These are phyloP conservation scores for Calonectria fujianensis DNA, from an alignment of 2,329 filamentous ascomycete species.

Conservation along the genomic window DNA sequence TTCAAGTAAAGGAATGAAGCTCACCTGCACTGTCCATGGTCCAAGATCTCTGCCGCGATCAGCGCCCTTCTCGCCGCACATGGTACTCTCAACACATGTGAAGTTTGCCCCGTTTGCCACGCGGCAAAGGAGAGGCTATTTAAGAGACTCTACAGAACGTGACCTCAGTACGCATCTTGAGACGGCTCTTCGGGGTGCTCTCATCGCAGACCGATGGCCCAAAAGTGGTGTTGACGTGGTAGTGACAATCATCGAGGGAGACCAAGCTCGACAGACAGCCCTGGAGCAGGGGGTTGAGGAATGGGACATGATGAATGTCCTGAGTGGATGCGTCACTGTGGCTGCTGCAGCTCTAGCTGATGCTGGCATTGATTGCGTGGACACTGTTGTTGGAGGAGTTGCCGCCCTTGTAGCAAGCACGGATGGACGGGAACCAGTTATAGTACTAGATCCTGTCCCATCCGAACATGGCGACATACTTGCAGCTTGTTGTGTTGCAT, in stretches of 20 bases:
- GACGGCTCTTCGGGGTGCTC: conserved; percentile 89
- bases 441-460: conserved; percentile 88
- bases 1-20: conserved; percentile 83
- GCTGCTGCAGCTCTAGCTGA: conserved; percentile 94
- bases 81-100: conserved; percentile 93
- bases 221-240: conserved; percentile 98
- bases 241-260: conserved; percentile 93
- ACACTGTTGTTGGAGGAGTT: conserved; percentile 91
- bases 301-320: conserved; percentile 93
- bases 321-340: conserved; percentile 94
- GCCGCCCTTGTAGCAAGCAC: conserved; percentile 80
- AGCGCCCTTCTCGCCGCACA: conserved; percentile 92
- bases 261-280: conserved; percentile 80
- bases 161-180: conserved; percentile 95
- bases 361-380: conserved; percentile 96
- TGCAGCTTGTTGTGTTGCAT: conserved; percentile 92
- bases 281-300: conserved; percentile 74
- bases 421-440: conserved; percentile 61
- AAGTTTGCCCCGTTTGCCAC: conserved; percentile 98
- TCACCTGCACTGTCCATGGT: conserved; percentile 94
- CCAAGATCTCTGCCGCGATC: conserved; percentile 92
- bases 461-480: conserved; percentile 85
- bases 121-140: conserved; percentile 86
- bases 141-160: conserved; percentile 89
- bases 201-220: conserved; percentile 97